Conservation (phyloP, 2,329 filamentous ascomycete genomes). For the Botrytis sinoallii region DNA sequence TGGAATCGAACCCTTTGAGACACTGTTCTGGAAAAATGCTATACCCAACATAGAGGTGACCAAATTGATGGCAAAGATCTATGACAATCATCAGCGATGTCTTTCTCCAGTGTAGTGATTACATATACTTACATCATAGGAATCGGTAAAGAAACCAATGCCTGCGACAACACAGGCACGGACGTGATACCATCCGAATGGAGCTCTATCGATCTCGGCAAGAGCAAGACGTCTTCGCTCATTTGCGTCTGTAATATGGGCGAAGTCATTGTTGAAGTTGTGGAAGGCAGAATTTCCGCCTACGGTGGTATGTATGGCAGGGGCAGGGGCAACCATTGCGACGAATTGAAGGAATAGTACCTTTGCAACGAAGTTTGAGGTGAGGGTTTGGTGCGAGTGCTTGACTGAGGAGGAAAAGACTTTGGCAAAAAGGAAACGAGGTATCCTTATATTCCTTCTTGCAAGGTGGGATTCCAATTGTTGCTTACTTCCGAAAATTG, state of each 20-base stretch:
- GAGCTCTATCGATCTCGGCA: slow-evolving; percentile 76
- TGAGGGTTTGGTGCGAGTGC: slow-evolving; percentile 1
- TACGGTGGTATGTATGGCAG: slow-evolving; percentile 69
- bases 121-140: slow-evolving; percentile 69
- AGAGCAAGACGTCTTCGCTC: slow-evolving; percentile 77
- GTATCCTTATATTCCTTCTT: slow-evolving; percentile 12
- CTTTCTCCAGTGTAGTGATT: slow-evolving; percentile 38
- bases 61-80: slow-evolving; percentile 38
- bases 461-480: not conserved
- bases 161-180: slow-evolving; percentile 74
- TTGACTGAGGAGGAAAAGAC: slow-evolving; percentile 22
- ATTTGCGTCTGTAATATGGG: slow-evolving; percentile 64
- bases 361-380: not conserved
- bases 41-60: slow-evolving; percentile 36
- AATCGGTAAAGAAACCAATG: slow-evolving; percentile 86
- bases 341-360: not conserved
- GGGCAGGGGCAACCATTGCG: slow-evolving; percentile 36
- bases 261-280: slow-evolving; percentile 75
- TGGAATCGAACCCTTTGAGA: slow-evolving; percentile 55
- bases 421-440: not conserved
- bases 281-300: slow-evolving; percentile 70
- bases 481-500: not conserved
- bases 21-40: slow-evolving; percentile 31
- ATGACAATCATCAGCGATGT: slow-evolving; percentile 22
- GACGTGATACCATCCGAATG: slow-evolving; percentile 78